Evolutionary conservation across 768 basidiomycete genomes (phyloP).

Genomic region (Boletus rufocinnamomeus): DNA sequence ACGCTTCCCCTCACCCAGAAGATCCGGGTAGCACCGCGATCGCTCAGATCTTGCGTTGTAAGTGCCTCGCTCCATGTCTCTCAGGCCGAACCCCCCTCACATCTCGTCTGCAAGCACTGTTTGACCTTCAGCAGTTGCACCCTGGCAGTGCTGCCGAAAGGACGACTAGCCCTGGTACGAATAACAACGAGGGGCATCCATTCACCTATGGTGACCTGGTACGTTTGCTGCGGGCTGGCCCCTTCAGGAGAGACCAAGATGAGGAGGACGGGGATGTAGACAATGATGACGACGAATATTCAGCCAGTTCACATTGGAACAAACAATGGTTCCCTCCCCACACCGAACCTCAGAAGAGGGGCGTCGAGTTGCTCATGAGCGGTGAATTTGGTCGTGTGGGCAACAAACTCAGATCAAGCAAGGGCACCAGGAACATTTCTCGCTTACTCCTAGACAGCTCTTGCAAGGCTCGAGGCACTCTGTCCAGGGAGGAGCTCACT

Average conservation of each 20-base stretch:
- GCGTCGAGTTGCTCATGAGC: conserved; percentile 63
- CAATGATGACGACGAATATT: conserved; percentile 35
- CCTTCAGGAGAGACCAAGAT: conserved; percentile 36
- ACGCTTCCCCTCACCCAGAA: conserved; percentile 4
- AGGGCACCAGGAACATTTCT: conserved; percentile 49
- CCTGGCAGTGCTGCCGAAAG: conserved; percentile 16
- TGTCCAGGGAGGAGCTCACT: conserved; percentile 53
- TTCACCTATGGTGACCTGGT: conserved; percentile 31
- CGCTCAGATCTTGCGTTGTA: conserved; percentile 34
- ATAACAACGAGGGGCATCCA: conserved; percentile 3
- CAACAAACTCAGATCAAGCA: conserved; percentile 47
- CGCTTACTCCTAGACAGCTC: conserved; percentile 48
- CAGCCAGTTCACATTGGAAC: conserved; percentile 29
- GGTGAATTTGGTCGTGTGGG: conserved; percentile 80
- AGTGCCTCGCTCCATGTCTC: conserved; percentile 6
- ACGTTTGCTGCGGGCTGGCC: conserved; percentile 19
- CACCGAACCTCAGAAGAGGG: conserved; percentile 62
- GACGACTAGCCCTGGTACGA: background rate
- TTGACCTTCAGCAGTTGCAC: conserved; percentile 30
- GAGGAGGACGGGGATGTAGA: conserved; percentile 44
- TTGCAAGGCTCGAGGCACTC: conserved; percentile 33
- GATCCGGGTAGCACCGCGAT: conserved; percentile 15
- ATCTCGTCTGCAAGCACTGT: conserved; percentile 25
- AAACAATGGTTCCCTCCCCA: conserved; percentile 40
- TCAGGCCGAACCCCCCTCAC: conserved; percentile 3